These are phyloP conservation scores for Arabis alpina DNA, from an alignment of 345 rosid species.

Conservation along the genomic window DNA sequence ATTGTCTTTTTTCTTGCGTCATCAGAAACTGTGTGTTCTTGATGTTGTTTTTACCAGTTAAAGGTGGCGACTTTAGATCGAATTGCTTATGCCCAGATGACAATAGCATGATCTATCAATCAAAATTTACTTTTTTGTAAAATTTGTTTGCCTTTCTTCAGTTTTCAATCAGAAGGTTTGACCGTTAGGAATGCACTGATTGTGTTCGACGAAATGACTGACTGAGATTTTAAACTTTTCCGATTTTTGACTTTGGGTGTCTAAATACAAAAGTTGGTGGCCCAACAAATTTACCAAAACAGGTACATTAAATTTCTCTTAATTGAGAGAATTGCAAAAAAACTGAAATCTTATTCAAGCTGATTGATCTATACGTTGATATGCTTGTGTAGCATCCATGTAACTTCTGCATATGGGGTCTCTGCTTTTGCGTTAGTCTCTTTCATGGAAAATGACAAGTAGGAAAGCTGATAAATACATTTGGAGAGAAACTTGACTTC, in stretches of 20 bases:
- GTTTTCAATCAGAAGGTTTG: background rate
- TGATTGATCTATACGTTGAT: slow-evolving; percentile 5
- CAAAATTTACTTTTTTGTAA: background rate
- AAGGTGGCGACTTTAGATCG: slow-evolving; percentile 25
- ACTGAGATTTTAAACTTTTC: background rate
- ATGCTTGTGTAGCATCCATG: slow-evolving; percentile 18
- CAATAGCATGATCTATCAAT: slow-evolving; percentile 13
- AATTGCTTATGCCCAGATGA: slow-evolving; percentile 22
- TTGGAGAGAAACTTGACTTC: background rate
- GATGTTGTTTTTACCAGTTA: background rate
- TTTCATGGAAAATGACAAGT: slow-evolving; percentile 24
- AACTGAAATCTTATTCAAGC: slow-evolving; percentile 16
- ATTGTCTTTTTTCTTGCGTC: background rate
- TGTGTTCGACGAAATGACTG: slow-evolving; percentile 39
- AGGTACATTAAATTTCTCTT: slow-evolving; percentile 1
- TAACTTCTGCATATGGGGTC: slow-evolving; percentile 20
- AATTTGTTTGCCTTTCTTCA: background rate
- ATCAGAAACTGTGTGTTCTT: background rate
- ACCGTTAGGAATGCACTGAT: slow-evolving; percentile 20
- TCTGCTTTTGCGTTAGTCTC: slow-evolving; percentile 4
- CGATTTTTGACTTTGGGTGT: slow-evolving; percentile 1
- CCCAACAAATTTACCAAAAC: background rate
- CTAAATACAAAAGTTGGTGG: background rate
- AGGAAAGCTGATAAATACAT: slow-evolving; percentile 1
- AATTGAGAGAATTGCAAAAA: background rate